Base-by-base conservation (phyloP, 495 filamentous ascomycete species). In the Penicillium diatomitis region DNA sequence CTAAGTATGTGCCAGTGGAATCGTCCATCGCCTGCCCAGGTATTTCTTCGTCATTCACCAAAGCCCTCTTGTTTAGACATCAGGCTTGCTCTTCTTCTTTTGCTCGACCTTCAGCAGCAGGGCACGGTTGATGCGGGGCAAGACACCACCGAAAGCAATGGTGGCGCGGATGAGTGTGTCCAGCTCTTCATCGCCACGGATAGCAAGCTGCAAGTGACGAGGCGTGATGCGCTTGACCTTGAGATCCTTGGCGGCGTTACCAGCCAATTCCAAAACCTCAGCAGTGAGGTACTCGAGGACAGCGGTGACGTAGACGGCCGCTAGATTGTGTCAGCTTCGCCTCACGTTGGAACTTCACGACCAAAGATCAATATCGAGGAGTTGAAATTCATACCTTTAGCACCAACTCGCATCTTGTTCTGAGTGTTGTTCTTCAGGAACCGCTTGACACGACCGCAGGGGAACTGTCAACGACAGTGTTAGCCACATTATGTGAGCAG, bases 211-310 rank as follows among this genome's bases (percentile, higher is more conserved):
- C 55, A 98, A 74, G 69, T 98, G 92, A 64, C 92, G 92, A 32
- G 92, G 92, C 3, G 92, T 98, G 73, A 98, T 98, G 71, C 92
- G 92, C 85, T 97, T 98, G 73, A 97, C 92, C 71, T 98, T 98
- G 58, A 97, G 85, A 69, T 98, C 92, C 77, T 97, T 97, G 66
- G 92, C 92, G 33, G 92, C 92, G 65, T 98, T 98, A 64, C 92
- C 92, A 61, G 92, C 92, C 49, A 98, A 81, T 64, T 98, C 92
- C 57, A 98, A 86, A 38, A 98, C 94, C 83, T 98, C 92, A 55
- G 92, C 92, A 49, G 92, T 96, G 52, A 98, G 76, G 69, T 98
- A 98, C 75, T 98, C 92, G 46, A 98, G 85, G 41, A 98, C 92
- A 27, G 92, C 92, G 41, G 92, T 97, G 51, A 98, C 90, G 68